phyloP scores from a whole-genome alignment of 148 eudicot genomes.

The Chenopodium album region DNA sequence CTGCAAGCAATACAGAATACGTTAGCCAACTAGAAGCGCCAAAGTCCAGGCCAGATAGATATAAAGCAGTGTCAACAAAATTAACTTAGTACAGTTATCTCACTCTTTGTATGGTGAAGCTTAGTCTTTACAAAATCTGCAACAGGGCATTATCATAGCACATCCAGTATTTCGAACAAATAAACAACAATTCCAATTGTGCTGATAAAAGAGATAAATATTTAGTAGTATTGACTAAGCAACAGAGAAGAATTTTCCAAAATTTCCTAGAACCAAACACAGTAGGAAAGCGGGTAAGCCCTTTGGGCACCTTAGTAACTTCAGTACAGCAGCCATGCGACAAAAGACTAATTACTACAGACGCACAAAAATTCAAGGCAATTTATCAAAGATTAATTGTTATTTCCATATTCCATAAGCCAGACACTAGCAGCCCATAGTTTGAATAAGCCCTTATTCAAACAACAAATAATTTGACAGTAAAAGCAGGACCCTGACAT shows the following conservation, averaged over 20 bases:
- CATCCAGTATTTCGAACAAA: neutral
- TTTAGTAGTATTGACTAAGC: neutral
- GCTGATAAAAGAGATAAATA: neutral
- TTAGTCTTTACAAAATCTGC: neutral
- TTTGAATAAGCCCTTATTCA: neutral
- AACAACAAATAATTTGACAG: neutral
- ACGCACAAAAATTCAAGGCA: neutral
- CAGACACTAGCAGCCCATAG: neutral
- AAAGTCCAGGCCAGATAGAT: neutral
- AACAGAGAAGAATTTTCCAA: neutral
- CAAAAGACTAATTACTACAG: too few relatives aligned
- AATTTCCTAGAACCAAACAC: neutral
- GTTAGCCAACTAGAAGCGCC: slow-evolving; percentile 8
- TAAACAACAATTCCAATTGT: neutral
- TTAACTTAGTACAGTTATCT: too few relatives aligned
- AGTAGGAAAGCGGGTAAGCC: neutral
- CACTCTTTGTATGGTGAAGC: neutral
- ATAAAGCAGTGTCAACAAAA: neutral
- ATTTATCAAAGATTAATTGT: too few relatives aligned
- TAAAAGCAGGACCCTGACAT: neutral
- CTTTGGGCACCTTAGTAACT: too few relatives aligned
- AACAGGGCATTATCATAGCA: neutral
- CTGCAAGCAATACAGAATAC: slow-evolving; percentile 31
- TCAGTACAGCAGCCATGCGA: too few relatives aligned
- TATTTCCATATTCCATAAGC: neutral